Base-by-base conservation (phyloP, 306 rosid species). In the Styphnolobium japonicum region DNA sequence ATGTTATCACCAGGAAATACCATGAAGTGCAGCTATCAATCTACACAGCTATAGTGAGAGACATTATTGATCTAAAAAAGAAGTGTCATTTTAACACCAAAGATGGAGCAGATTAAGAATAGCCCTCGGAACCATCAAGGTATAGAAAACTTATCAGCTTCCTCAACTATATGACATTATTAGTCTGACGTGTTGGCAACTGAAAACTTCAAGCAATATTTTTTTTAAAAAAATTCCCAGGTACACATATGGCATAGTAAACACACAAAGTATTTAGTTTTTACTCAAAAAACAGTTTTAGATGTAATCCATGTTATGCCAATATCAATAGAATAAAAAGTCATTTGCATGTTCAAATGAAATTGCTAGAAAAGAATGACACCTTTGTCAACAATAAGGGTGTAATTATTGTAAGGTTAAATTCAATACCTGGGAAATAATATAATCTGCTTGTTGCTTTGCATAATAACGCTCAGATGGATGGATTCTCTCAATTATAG, bases 391-490 rank as follows among this genome's bases (percentile, higher is more conserved):
- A 64, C 52, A 61, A 21, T 11, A 51, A 40, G 22, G 63, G 53
- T 66, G 36, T 45, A 60, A 36, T n/a, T 39, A 49, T 51, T 49
- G 25, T 40, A 18, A 16, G 56, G 46, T 53, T 15, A 79, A 81
- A 71, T 75, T 40, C 46, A 66, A 56, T 86, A 91, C 99, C 98
- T 95, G 99, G 18, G 95, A 89, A 82, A 93, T 76, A 65, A 92
- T 89, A 76, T 95, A 95, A 73, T 93, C 97, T 80, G 97, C 90
- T 78, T 95, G 99, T 66, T 95, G 99, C 79, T 90, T 91, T 6
- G 99, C 99, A 78, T 93, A 91, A 84, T 95, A 95, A 77, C 71
- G 96, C 85, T 95, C 99, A 10, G 99, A 89, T 36, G 99, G 99
- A 86, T 95, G 99, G 45, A 95, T 91, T 73, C 93, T 95, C 83